Evolutionary conservation across 192 early-diverging fungal species (phyloP), one percentile per base, ranked within the genome.

Genomic region (Coemansia sp.): DNA sequence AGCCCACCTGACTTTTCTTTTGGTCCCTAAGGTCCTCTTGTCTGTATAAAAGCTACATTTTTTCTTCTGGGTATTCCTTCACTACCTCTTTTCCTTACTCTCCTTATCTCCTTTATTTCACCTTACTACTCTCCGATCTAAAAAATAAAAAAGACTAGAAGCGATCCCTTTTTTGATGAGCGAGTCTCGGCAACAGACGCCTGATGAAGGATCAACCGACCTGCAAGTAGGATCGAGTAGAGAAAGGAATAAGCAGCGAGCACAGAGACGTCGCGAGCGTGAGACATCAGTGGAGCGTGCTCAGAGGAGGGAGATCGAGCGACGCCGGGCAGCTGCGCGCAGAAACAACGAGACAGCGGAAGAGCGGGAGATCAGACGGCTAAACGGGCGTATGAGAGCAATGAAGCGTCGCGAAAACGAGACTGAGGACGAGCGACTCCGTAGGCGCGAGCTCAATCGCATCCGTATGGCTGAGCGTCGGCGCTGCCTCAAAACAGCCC

Each of bases 401-500:
- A 70, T 68, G 57, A 49, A 44, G 7, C 49, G 75, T n/a, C 63
- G 80, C 1, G 68, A 62, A 6, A 71, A 67, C 34, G 80, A 81
- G 44, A 77, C 80, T 0, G 64, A 65, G 16, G 65, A 77, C 24
- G 80, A 81, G 55, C 71, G 68, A 9, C 49, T 15, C 1, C 41
- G 50, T 2, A 44, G 80, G 3, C 40, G 61, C 15, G 80, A 76
- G 8, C 27, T 33, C 11, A 81, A 81, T 47, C 57, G 80, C 15
- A 5, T 70, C 3, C 64, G 75, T 24, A 81, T 81, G 80, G 80
- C 80, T 0, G 63, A 66, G 46, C 65, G 64, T 0, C 57, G 70
- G 1, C 64, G 65, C 11, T 49, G 31, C 33, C 33, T 63, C 20
- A 53, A 41, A 40, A 3, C 27, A 3, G 27, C 52, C 20, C 20